Conservation (phyloP, 139 green algal species). For the Picochlorum sp. region DNA sequence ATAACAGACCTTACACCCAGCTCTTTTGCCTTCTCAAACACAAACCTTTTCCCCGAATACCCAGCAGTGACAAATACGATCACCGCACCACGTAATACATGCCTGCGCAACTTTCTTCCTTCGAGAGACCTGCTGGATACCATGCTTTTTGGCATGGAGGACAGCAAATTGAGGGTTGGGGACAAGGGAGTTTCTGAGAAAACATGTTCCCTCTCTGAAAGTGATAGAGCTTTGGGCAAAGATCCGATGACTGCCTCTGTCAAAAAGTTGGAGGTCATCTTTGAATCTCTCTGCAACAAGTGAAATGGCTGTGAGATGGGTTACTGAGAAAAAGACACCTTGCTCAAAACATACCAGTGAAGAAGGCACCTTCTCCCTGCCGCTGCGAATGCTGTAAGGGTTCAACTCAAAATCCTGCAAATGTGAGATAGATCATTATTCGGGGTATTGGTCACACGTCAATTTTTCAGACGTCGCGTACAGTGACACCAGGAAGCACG, state of each 20-base stretch:
- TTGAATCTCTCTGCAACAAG: slow-evolving; percentile 6
- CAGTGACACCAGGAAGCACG: background rate
- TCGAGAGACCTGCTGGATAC: slow-evolving; percentile 38
- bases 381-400: slow-evolving; percentile 46
- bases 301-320: background rate
- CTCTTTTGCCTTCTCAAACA: slow-evolving; percentile 80
- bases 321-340: too few species aligned
- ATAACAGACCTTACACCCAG: slow-evolving; percentile 69
- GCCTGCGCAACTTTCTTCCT: slow-evolving; percentile 50
- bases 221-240: slow-evolving; percentile 54
- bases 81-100: slow-evolving; percentile 65
- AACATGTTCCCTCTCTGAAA: slow-evolving; percentile 43
- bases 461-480: background rate
- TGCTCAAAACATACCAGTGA: slow-evolving; percentile 22
- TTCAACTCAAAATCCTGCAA: slow-evolving; percentile 60
- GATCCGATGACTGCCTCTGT: slow-evolving; percentile 58
- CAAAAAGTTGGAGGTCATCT: slow-evolving; percentile 43
- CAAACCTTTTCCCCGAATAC: slow-evolving; percentile 75
- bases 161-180: slow-evolving; percentile 35
- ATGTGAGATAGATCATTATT: background rate
- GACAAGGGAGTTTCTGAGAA: slow-evolving; percentile 47
- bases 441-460: too few species aligned
- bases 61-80: slow-evolving; percentile 79
- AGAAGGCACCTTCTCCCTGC: slow-evolving; percentile 44
- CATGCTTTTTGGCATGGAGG: slow-evolving; percentile 33